phyloP scores from a whole-genome alignment of 805 yeast species.

The Candida ovalis region DNA sequence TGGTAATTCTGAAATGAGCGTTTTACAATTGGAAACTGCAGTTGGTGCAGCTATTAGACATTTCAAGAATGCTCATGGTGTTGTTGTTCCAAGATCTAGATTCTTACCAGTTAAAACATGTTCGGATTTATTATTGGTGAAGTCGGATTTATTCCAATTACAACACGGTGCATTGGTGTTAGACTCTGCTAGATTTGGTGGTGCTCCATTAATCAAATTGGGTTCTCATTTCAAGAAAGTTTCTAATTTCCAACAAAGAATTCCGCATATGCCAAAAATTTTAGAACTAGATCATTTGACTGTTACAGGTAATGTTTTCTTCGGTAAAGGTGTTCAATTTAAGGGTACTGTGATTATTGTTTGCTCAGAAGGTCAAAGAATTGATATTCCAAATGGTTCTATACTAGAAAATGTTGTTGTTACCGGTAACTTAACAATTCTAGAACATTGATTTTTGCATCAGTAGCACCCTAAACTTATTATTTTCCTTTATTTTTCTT shows the following conservation, averaged over 20 bases:
- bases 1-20: conserved; percentile 77
- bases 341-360: conserved; percentile 98
- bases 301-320: conserved; percentile 90
- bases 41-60: conserved; percentile 99
- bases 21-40: conserved; percentile 95
- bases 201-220: conserved; percentile 90
- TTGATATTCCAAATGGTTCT: conserved; percentile 96
- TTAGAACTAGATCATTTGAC: conserved; percentile 96
- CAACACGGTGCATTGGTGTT: conserved; percentile 87
- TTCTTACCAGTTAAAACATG: conserved; percentile 98
- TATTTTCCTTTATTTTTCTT: background rate
- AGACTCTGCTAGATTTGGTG: conserved; percentile 83
- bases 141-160: conserved; percentile 87
- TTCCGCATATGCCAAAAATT: conserved; percentile 93
- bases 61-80: conserved; percentile 93
- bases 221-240: conserved; percentile 98
- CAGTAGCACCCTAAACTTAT: background rate
- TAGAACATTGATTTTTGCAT: conserved; percentile 61
- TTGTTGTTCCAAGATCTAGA: conserved; percentile 96
- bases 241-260: conserved; percentile 81
- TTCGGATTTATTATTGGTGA: conserved; percentile 89
- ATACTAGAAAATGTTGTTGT: conserved; percentile 93
- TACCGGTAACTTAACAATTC: conserved; percentile 92
- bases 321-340: conserved; percentile 86
- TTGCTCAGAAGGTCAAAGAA: conserved; percentile 93